These are phyloP conservation scores for Linnemannia exigua DNA, from an alignment of 192 early-diverging fungal genomes.

Conservation along the genomic window DNA sequence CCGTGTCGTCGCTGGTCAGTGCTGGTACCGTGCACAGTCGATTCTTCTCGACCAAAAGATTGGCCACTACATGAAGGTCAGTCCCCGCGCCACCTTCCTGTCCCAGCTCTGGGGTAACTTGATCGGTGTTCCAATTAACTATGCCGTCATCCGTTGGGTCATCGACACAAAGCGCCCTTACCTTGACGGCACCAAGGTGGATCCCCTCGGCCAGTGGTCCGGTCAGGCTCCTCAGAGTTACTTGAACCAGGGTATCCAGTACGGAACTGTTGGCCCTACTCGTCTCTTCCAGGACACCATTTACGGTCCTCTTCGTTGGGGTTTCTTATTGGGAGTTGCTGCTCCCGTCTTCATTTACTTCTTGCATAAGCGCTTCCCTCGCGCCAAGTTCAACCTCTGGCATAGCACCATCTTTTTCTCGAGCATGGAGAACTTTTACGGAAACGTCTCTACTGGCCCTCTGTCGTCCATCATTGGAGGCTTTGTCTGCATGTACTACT, in stretches of 20 bases:
- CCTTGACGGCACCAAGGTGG: conserved; percentile 51
- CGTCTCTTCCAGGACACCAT: conserved; percentile 51
- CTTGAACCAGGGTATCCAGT: conserved; percentile 57
- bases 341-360: conserved; percentile 56
- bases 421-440: conserved; percentile 59
- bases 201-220: conserved; percentile 63
- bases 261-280: conserved; percentile 51
- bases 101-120: conserved; percentile 61
- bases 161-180: conserved; percentile 60
- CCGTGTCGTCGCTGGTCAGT: conserved; percentile 57
- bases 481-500: conserved; percentile 60
- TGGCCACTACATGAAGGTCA: conserved; percentile 59
- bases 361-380: conserved; percentile 59
- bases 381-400: conserved; percentile 58
- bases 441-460: conserved; percentile 60
- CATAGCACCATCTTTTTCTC: conserved; percentile 61
- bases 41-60: conserved; percentile 58
- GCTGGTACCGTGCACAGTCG: conserved; percentile 61
- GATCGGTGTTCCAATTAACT: conserved; percentile 60
- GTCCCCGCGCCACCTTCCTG: conserved; percentile 46
- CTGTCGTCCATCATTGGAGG: conserved; percentile 58
- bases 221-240: conserved; percentile 48
- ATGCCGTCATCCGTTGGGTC: conserved; percentile 58
- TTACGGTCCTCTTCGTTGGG: conserved; percentile 61
- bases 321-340: conserved; percentile 56